Percentiles rank a stretch among this genome's conserved stretches.
These are phyloP conservation scores for Cladophialophora psammophila DNA, from an alignment of 2,329 filamentous ascomycete genomes.

Conservation along the genomic window DNA sequence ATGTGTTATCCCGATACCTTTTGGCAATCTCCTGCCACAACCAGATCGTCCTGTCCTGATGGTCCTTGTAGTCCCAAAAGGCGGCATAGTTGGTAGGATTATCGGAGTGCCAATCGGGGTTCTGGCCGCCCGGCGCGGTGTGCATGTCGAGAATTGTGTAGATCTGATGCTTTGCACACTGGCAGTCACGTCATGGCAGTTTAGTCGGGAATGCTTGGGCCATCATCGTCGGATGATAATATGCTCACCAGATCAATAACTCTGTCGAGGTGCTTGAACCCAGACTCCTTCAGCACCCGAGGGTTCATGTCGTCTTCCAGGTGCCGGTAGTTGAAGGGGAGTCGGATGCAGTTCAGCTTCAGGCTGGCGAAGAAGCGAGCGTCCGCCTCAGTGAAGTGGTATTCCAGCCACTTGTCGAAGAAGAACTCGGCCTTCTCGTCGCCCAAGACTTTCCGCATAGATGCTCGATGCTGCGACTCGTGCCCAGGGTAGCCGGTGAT, in stretches of 20 bases:
- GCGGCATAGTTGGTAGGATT: constrained; percentile 55
- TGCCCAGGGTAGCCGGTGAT: constrained; percentile 67
- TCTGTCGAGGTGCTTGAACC: constrained; percentile 57
- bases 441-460: constrained; percentile 61
- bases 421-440: constrained; percentile 66
- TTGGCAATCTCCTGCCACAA: constrained; percentile 57
- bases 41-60: constrained; percentile 59
- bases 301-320: constrained; percentile 58
- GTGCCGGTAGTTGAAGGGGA: constrained; percentile 67
- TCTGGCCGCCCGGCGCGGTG: constrained; percentile 58
- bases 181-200: background rate
- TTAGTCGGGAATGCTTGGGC: background rate
- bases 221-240: background rate
- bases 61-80: constrained; percentile 61
- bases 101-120: constrained; percentile 61
- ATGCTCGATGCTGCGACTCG: constrained; percentile 62
- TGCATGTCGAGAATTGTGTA: constrained; percentile 62
- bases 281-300: constrained; percentile 51
- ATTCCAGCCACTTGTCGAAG: constrained; percentile 64
- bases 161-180: constrained; percentile 55
- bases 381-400: constrained; percentile 67
- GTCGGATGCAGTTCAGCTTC: constrained; percentile 64
- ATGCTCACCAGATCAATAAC: constrained; percentile 48
- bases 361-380: constrained; percentile 64
- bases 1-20: constrained; percentile 55